Evolutionary conservation across 805 yeast species (phyloP).

Genomic region (Candida arabinofermentans): DNA sequence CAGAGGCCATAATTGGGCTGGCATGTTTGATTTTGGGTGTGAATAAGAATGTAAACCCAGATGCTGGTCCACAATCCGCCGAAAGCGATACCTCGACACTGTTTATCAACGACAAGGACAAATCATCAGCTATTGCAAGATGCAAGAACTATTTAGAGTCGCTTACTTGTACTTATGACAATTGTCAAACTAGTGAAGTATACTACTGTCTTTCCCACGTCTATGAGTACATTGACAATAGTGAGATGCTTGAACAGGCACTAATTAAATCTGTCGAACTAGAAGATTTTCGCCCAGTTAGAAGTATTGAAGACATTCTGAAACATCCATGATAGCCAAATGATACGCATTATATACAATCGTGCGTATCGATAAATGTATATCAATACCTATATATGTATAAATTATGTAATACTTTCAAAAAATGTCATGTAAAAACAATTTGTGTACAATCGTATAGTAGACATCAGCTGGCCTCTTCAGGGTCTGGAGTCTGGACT

Average conservation of each 20-base stretch:
- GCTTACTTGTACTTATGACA: conserved; percentile 37
- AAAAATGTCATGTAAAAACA: no score
- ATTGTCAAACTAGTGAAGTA: conserved; percentile 47
- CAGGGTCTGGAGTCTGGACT: no score
- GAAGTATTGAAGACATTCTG: conserved; percentile 23
- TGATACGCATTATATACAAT: not conserved
- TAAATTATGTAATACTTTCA: no score
- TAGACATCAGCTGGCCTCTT: no score
- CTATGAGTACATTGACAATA: conserved; percentile 57
- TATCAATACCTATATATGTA: no score
- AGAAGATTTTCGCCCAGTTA: conserved; percentile 58
- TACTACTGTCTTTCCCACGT: conserved; percentile 67
- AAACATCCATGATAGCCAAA: conserved; percentile 3
- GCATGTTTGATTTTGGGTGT: conserved; percentile 43
- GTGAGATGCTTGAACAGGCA: conserved; percentile 40
- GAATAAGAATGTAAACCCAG: not conserved
- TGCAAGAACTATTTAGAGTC: conserved; percentile 43
- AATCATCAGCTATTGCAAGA: conserved; percentile 57
- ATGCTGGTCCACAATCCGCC: conserved; percentile 4
- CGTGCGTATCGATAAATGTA: no score
- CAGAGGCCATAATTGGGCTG: conserved; percentile 52
- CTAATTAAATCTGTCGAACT: conserved; percentile 63
- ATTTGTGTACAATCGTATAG: no score
- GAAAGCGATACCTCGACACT: conserved; percentile 24
- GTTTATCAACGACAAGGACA: conserved; percentile 54